Evolutionary conservation across 2,329 filamentous ascomycete species (phyloP).

Genomic region (Biscogniauxia mediterranea): DNA sequence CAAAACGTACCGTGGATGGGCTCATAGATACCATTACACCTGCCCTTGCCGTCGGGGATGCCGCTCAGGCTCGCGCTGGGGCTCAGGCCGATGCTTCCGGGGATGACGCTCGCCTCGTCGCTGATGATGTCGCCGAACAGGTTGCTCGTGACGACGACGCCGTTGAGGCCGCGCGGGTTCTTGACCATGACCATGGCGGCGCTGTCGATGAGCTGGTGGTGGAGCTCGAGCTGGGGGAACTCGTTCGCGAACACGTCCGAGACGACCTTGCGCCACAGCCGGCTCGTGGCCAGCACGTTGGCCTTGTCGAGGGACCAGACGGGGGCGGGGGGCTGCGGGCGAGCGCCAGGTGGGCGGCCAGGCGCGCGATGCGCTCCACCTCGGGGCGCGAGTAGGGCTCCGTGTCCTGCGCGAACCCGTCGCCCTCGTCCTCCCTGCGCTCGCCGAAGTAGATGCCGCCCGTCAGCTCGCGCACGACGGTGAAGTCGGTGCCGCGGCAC

Average conservation of each 20-base stretch:
- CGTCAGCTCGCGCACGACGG: constrained; percentile 88
- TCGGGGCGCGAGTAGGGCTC: constrained; percentile 83
- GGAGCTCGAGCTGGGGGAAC: constrained; percentile 81
- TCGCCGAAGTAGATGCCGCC: constrained; percentile 96
- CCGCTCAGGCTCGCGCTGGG: constrained; percentile 85
- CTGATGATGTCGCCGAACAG: constrained; percentile 94
- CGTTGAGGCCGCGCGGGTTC: constrained; percentile 84
- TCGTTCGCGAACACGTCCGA: constrained; percentile 82
- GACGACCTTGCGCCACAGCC: constrained; percentile 86
- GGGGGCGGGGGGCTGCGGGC: constrained; percentile 71
- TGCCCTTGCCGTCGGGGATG: constrained; percentile 79
- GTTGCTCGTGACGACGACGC: constrained; percentile 89
- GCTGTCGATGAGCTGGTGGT: constrained; percentile 90
- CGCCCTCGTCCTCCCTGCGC: constrained; percentile 74
- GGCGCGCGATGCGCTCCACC: constrained; percentile 82
- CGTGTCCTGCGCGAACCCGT: constrained; percentile 73
- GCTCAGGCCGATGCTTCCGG: constrained; percentile 82
- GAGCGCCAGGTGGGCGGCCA: constrained; percentile 78
- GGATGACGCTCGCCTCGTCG: constrained; percentile 93
- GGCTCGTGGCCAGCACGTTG: constrained; percentile 87
- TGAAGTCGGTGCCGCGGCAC: constrained; percentile 85
- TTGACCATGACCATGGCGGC: constrained; percentile 99
- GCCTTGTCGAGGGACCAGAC: constrained; percentile 94
- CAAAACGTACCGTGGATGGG: constrained; percentile 96
- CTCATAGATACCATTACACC: constrained; percentile 94